phyloP scores from a whole-genome alignment of 2,329 filamentous ascomycete species.

The Biscogniauxia mediterranea region DNA sequence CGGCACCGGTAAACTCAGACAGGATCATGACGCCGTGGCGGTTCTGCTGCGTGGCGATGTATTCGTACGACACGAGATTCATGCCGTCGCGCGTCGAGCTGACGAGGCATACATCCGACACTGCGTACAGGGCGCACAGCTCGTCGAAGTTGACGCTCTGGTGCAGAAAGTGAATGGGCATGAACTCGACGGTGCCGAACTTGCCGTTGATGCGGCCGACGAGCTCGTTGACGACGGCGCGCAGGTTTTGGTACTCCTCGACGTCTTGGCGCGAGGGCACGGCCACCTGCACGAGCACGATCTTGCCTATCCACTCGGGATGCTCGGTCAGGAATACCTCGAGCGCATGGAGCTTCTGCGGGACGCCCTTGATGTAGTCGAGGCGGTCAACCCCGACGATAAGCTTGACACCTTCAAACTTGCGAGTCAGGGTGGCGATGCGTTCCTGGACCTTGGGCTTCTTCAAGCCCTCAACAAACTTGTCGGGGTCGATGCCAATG shows the following conservation, averaged over 20 bases:
- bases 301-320: constrained; percentile 96
- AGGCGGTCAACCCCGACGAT: constrained; percentile 96
- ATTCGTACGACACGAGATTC: constrained; percentile 98
- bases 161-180: constrained; percentile 98
- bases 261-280: constrained; percentile 94
- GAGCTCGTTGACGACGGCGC: constrained; percentile 93
- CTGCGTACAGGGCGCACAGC: constrained; percentile 87
- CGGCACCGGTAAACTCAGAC: constrained; percentile 94
- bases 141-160: constrained; percentile 95
- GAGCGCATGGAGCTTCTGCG: constrained; percentile 93
- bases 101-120: constrained; percentile 88
- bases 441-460: constrained; percentile 84
- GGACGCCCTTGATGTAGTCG: constrained; percentile 98
- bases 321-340: constrained; percentile 97
- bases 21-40: constrained; percentile 92
- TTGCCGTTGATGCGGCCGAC: constrained; percentile 96
- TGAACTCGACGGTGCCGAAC: constrained; percentile 96
- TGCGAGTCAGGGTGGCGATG: constrained; percentile 79
- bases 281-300: constrained; percentile 92
- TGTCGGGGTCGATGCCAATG: constrained; percentile 96
- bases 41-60: constrained; percentile 89
- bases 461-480: constrained; percentile 86
- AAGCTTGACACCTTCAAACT: constrained; percentile 93
- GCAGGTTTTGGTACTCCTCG: constrained; percentile 95
- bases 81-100: constrained; percentile 97